Evolutionary conservation across 345 rosid species (phyloP).

Genomic region (Gossypium herbaceum): DNA sequence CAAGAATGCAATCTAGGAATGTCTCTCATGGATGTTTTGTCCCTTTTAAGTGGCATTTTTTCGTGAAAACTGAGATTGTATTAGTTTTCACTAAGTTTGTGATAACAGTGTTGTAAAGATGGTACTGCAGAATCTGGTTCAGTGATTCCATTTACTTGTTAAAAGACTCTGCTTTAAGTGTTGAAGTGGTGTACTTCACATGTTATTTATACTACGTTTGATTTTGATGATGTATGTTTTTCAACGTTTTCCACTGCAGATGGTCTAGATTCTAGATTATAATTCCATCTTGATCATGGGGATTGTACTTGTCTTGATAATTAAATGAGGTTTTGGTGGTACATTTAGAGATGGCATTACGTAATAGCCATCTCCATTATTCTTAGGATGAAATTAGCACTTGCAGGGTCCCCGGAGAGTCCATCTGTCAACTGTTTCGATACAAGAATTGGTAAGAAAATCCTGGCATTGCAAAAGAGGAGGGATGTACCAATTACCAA

Average conservation of each 20-base stretch:
- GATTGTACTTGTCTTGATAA: not conserved
- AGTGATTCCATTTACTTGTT: slow-evolving; percentile 2
- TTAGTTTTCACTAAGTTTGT: not conserved
- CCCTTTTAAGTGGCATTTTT: not conserved
- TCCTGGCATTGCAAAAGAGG: not conserved
- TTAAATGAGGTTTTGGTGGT: not conserved
- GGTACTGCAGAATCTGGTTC: not conserved
- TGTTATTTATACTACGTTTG: not conserved
- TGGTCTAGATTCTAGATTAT: not conserved
- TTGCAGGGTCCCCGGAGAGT: not conserved
- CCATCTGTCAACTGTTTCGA: not conserved
- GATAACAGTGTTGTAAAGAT: not conserved
- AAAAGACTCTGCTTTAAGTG: not conserved
- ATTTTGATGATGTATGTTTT: not conserved
- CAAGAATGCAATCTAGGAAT: not conserved
- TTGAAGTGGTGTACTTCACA: slow-evolving; percentile 5
- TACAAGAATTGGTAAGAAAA: not conserved
- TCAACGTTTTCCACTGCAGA: not conserved
- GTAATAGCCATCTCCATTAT: not conserved
- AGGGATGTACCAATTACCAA: not conserved
- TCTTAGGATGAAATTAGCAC: not conserved
- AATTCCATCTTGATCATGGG: slow-evolving; percentile 1
- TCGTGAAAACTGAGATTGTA: not conserved
- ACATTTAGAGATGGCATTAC: not conserved
- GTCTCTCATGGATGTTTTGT: not conserved